Evolutionary conservation across 164 flowering plant species (phyloP).

Genomic region (Stephania yunnanensis): DNA sequence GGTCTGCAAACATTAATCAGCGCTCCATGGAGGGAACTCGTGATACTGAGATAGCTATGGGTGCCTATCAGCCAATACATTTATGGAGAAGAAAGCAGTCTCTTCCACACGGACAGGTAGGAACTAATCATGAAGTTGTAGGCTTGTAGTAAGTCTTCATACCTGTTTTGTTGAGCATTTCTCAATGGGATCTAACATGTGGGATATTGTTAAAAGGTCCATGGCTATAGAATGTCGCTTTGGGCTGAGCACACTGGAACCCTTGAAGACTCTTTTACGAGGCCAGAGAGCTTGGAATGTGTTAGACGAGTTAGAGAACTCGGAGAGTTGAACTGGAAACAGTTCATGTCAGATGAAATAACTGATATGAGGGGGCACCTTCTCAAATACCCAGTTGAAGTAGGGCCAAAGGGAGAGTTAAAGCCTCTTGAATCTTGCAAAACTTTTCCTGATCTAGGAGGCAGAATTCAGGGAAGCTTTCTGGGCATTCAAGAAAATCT

Average conservation of each 20-base stretch:
- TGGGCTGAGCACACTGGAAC: constrained; percentile 92
- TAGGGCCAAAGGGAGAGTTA: constrained; percentile 69
- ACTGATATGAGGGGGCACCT: constrained; percentile 85
- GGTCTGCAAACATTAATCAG: constrained; percentile 88
- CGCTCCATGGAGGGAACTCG: constrained; percentile 91
- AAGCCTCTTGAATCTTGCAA: constrained; percentile 60
- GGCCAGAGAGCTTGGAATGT: constrained; percentile 75
- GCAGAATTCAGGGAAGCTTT: constrained; percentile 67
- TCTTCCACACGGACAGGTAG: constrained; percentile 72
- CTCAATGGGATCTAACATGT: not conserved
- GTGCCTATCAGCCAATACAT: constrained; percentile 75
- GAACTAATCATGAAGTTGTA: not conserved
- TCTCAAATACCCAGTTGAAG: constrained; percentile 83
- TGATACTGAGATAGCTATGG: constrained; percentile 97
- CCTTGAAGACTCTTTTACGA: constrained; percentile 52
- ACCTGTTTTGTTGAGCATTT: not conserved
- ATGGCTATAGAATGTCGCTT: constrained; percentile 92
- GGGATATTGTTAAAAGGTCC: constrained; percentile 33
- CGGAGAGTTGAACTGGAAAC: constrained; percentile 76
- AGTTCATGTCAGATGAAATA: constrained; percentile 52
- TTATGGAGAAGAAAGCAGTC: constrained; percentile 69
- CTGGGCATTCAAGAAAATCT: constrained; percentile 80
- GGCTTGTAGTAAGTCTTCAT: not conserved
- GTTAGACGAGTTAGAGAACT: constrained; percentile 51
- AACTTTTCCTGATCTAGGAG: constrained; percentile 83